Conservation (phyloP, 306 rosid species). For the Mimosa bimucronata region DNA sequence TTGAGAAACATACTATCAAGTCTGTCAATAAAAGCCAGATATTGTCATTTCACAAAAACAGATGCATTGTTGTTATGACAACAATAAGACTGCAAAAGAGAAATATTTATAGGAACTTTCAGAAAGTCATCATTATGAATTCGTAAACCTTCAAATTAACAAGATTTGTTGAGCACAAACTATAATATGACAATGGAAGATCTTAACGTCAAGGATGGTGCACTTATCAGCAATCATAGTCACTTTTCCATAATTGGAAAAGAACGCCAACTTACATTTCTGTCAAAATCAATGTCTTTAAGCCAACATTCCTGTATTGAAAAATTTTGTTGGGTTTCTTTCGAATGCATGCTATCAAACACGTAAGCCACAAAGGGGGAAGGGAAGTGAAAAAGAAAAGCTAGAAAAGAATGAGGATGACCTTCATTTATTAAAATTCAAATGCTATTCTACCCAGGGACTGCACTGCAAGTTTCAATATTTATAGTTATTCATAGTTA, state of each 20-base stretch:
- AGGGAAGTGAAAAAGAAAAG: not conserved
- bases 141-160: not conserved
- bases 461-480: conserved; percentile 4
- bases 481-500: not conserved
- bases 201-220: too few relatives aligned
- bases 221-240: too few relatives aligned
- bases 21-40: conserved; percentile 5
- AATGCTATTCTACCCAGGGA: not conserved
- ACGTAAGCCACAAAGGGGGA: not conserved
- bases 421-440: not conserved
- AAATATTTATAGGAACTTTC: not conserved
- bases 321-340: too few relatives aligned
- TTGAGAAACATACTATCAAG: not conserved
- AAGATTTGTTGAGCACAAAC: not conserved
- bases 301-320: too few relatives aligned
- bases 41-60: not conserved
- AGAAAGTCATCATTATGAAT: not conserved
- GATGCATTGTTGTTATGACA: not conserved
- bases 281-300: too few relatives aligned
- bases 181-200: conserved; percentile 6
- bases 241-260: too few relatives aligned
- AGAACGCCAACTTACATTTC: too few relatives aligned
- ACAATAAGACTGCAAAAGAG: not conserved
- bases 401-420: not conserved
- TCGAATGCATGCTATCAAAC: not conserved